These are phyloP conservation scores for Alternaria rosae DNA, from an alignment of 2,329 filamentous ascomycete genomes.

Conservation along the genomic window DNA sequence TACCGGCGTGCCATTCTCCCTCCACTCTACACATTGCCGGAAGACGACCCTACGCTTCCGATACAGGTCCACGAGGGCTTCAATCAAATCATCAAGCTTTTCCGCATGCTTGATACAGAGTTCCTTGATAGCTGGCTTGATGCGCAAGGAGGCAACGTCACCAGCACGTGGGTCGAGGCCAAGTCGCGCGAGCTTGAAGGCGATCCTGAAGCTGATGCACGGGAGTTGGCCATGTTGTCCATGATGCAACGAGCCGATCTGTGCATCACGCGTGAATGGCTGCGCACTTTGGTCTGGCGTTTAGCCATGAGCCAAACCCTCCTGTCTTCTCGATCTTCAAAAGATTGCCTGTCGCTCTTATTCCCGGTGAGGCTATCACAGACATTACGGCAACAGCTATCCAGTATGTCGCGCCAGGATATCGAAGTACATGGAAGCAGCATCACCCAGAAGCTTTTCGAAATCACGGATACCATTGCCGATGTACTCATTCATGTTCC, in stretches of 20 bases:
- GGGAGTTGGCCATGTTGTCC: conserved; percentile 50
- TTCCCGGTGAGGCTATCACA: conserved; percentile 56
- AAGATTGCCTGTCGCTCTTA: conserved; percentile 52
- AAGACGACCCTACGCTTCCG: conserved; percentile 52
- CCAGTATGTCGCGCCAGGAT: conserved; percentile 53
- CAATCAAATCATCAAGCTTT: conserved; percentile 56
- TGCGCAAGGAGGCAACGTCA: conserved; percentile 46
- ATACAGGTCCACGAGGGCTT: conserved; percentile 53
- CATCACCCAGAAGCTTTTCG: conserved; percentile 66
- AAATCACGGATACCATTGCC: conserved; percentile 67
- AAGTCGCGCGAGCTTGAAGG: conserved; percentile 56
- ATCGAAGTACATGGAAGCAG: conserved; percentile 64
- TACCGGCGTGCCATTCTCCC: conserved; percentile 56
- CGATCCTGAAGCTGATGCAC: conserved; percentile 46
- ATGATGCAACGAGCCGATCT: conserved; percentile 59
- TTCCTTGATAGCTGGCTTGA: conserved; percentile 57
- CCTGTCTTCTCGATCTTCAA: conserved; percentile 50
- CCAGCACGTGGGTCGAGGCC: conserved; percentile 54
- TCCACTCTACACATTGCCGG: conserved; percentile 49
- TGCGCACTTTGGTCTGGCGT: conserved; percentile 59
- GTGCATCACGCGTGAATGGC: conserved; percentile 60
- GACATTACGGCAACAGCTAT: conserved; percentile 54
- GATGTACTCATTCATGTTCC: conserved; percentile 64
- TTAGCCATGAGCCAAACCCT: conserved; percentile 59
- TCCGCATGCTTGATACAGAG: conserved; percentile 53